Evolutionary conservation across 257 asterid genomes (phyloP).

Genomic region (Eustoma russellianum): DNA sequence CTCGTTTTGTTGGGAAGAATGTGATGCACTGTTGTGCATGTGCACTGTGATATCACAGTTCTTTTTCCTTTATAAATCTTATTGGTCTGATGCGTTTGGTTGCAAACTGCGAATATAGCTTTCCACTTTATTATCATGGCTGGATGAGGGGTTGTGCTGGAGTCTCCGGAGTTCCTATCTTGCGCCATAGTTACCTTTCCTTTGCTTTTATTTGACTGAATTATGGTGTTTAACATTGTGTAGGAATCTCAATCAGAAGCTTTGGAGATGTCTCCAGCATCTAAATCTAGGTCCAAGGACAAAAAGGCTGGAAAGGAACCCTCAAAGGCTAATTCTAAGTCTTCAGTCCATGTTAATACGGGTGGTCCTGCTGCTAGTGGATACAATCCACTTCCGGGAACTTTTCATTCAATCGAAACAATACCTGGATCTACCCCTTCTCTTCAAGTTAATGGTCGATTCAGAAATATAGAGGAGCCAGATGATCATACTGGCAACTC

Average conservation of each 20-base stretch:
- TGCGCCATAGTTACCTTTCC: too few relatives aligned
- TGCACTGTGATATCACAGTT: neutral
- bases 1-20: too few relatives aligned
- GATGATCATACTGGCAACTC: slow-evolving; percentile 64
- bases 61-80: neutral
- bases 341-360: slow-evolving; percentile 44
- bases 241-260: slow-evolving; percentile 29
- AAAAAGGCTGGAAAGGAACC: slow-evolving; percentile 66
- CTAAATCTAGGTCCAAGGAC: slow-evolving; percentile 72
- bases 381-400: slow-evolving; percentile 70
- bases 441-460: slow-evolving; percentile 62
- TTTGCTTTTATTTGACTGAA: neutral
- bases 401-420: slow-evolving; percentile 62
- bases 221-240: slow-evolving; percentile 1
- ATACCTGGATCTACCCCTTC: slow-evolving; percentile 46
- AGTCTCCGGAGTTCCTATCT: too few relatives aligned
- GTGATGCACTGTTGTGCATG: too few relatives aligned
- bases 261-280: slow-evolving; percentile 61
- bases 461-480: slow-evolving; percentile 67
- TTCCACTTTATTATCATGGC: neutral
- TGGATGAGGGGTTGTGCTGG: neutral
- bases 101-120: neutral
- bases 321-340: slow-evolving; percentile 49
- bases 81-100: neutral
- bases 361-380: slow-evolving; percentile 59